Conservation (phyloP, 352 stramenopile genomes). For the Globisporangium nunn region DNA sequence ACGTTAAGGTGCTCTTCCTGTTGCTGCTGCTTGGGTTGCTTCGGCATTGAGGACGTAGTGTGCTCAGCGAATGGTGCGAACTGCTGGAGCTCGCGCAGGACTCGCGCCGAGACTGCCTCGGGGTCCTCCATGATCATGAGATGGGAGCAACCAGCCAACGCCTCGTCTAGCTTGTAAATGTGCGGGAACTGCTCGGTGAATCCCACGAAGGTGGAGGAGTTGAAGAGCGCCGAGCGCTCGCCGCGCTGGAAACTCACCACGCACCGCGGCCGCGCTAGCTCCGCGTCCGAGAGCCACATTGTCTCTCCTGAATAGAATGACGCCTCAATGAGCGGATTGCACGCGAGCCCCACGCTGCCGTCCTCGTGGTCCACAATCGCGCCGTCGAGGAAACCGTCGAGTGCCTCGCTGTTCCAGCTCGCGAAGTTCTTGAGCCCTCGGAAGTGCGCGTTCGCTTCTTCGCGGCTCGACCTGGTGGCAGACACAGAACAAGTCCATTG, state of each 20-base stretch:
- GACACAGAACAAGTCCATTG: too few relatives aligned
- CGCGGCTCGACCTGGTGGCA: not conserved
- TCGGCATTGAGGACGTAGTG: too few relatives aligned
- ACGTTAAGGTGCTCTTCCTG: too few relatives aligned
- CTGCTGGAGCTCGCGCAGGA: too few relatives aligned
- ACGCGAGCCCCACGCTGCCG: slow-evolving; percentile 18
- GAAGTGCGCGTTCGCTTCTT: slow-evolving; percentile 20
- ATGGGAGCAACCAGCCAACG: slow-evolving; percentile 26
- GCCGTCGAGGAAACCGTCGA: slow-evolving; percentile 23
- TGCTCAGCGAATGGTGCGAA: too few relatives aligned
- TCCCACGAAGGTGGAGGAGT: slow-evolving; percentile 5
- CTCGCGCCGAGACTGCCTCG: too few relatives aligned
- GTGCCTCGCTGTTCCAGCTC: slow-evolving; percentile 25
- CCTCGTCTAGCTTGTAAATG: slow-evolving; percentile 18
- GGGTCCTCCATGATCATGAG: slow-evolving; percentile 32
- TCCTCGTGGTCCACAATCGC: slow-evolving; percentile 9
- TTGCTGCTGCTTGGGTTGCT: too few relatives aligned
- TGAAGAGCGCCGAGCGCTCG: slow-evolving; percentile 20
- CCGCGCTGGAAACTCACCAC: slow-evolving; percentile 25
- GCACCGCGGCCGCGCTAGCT: slow-evolving; percentile 25
- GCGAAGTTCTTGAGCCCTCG: slow-evolving; percentile 24
- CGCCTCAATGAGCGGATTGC: slow-evolving; percentile 34
- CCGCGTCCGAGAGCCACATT: slow-evolving; percentile 16
- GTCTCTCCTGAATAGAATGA: slow-evolving; percentile 22
- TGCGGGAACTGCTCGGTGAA: slow-evolving; percentile 13